Evolutionary conservation across 2,329 filamentous ascomycete species (phyloP), one percentile per base, ranked within the genome.

Genomic region (Zalaria sp.): DNA sequence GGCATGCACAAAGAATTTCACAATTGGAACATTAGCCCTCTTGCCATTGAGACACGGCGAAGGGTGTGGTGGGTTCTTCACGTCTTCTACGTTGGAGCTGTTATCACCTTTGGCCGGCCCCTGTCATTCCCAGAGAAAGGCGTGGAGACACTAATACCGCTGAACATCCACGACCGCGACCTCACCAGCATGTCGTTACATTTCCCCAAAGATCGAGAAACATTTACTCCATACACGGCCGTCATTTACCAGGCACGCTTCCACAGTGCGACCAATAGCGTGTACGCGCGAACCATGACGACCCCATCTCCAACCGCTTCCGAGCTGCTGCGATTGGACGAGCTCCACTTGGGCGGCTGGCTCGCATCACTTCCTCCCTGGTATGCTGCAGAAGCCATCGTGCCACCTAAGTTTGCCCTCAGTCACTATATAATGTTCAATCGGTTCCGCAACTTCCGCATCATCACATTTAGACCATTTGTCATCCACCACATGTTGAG

Each of bases 1-100:
- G 67, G 67, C 1, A 55, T 71, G n/a, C 67, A 71, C 45, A 68
- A 68, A 44, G 67, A 70, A 44, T 68, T 71, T 43, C 61, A 59
- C 10, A 59, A 61, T 6, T 67, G 64, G 64, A 59, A 67, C 31
- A 66, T 66, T 35, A 60, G 60, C 34, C 59, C 66, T 4, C 51
- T 61, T 3, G 49, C 50, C 6, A 54, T 57, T 49, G 58, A 62
- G 39, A 55, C 59, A 18, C 46, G 59, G 10, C 47, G 58, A 25
- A 48, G 59, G 25, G 53, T 61, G 2, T 61, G 58, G 56, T 61
- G 58, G 57, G 51, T 48, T 3, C 46, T 61, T 2, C 69, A 62
- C 43, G 62, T 66, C 7, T 68, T 71, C 47, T 64, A 66, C 41
- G 63, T 63, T 11, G 68, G 68, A n/a, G 68, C 67, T 9, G 63